A percentile compares a stretch with the other conserved stretches of the same genome.
Conservation (phyloP, 192 early-diverging fungal genomes). For the Podila epigama region DNA sequence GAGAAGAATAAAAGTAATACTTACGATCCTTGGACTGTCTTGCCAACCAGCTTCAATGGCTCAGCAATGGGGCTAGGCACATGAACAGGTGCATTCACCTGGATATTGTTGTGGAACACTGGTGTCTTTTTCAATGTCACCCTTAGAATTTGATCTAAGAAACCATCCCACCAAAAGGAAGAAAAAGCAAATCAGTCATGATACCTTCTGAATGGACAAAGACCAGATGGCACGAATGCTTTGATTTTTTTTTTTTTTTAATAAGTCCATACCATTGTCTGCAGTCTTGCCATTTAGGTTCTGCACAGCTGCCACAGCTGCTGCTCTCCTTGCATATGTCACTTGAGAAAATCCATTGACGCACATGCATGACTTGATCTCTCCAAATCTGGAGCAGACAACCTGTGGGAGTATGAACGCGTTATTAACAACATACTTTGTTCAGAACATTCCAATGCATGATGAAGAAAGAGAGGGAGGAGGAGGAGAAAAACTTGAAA, state of each 20-base stretch:
- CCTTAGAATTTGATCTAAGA: constrained; percentile 35
- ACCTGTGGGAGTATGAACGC: constrained; percentile 3
- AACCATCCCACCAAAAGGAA: background rate
- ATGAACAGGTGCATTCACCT: background rate
- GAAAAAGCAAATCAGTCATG: background rate
- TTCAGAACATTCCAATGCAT: too few relatives aligned
- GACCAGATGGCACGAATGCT: too few relatives aligned
- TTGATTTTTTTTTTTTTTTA: too few relatives aligned
- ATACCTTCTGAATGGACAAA: background rate
- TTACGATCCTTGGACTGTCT: constrained; percentile 40
- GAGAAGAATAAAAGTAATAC: background rate
- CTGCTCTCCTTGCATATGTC: constrained; percentile 34
- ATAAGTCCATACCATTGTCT: constrained; percentile 19
- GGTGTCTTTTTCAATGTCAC: constrained; percentile 20
- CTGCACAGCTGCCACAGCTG: constrained; percentile 23
- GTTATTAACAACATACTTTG: too few relatives aligned
- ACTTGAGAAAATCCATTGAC: constrained; percentile 35
- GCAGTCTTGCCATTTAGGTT: constrained; percentile 42
- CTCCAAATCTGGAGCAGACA: constrained; percentile 41
- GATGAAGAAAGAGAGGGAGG: too few relatives aligned
- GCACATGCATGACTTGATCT: constrained; percentile 39
- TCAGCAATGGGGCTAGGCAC: constrained; percentile 22
- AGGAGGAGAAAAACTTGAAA: background rate
- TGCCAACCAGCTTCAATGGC: constrained; percentile 27
- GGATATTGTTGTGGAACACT: constrained; percentile 9